Conservation (phyloP, 1,139 yeast species). For the Ogataea hybrid region DNA sequence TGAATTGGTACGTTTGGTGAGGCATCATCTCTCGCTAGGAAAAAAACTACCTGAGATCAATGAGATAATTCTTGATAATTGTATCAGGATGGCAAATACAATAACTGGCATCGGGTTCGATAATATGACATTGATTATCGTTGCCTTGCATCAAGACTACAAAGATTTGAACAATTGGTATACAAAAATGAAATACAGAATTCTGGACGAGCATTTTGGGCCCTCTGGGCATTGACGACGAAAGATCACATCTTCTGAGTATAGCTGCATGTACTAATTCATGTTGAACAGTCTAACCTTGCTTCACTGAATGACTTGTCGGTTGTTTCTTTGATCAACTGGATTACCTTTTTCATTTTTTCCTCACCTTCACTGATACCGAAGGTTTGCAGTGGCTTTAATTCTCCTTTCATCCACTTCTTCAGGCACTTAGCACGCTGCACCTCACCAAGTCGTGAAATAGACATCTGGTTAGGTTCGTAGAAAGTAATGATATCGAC, state of each 20-base stretch:
- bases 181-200: slow-evolving; percentile 45
- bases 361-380: slow-evolving; percentile 67
- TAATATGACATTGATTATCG: slow-evolving; percentile 70
- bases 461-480: slow-evolving; percentile 60
- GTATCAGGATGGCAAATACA: slow-evolving; percentile 70
- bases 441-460: slow-evolving; percentile 68
- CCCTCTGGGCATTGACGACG: slow-evolving; percentile 2
- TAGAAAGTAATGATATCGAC: slow-evolving; percentile 84
- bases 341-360: slow-evolving; percentile 37
- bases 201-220: slow-evolving; percentile 47
- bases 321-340: slow-evolving; percentile 19
- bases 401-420: slow-evolving; percentile 47
- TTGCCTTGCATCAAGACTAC: slow-evolving; percentile 50
- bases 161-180: slow-evolving; percentile 56
- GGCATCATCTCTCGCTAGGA: slow-evolving; percentile 57
- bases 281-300: background rate
- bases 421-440: slow-evolving; percentile 70
- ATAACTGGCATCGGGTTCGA: slow-evolving; percentile 79
- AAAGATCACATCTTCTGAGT: too few species aligned
- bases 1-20: slow-evolving; percentile 50
- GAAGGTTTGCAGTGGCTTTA: slow-evolving; percentile 40
- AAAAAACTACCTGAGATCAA: slow-evolving; percentile 57
- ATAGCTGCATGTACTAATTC: background rate
- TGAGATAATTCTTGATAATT: slow-evolving; percentile 59
- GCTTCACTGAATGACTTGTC: background rate